These are phyloP conservation scores for Pythium rishiriense DNA, from an alignment of 352 stramenopile genomes.

Conservation along the genomic window DNA sequence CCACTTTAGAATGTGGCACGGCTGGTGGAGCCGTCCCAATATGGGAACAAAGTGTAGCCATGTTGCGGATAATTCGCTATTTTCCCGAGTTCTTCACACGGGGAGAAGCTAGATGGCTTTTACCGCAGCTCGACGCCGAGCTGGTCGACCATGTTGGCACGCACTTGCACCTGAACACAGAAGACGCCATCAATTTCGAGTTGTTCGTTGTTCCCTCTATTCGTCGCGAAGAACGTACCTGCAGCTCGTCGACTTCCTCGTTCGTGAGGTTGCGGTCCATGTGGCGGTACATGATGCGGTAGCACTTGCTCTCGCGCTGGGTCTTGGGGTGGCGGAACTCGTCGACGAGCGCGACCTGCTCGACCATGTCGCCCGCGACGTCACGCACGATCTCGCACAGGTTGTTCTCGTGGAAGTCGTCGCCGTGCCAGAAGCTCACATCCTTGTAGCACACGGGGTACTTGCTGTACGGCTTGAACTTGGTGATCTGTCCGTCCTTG, in stretches of 20 bases:
- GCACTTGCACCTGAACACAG: conserved; percentile 52
- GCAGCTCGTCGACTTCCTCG: conserved; percentile 97
- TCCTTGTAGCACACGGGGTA: conserved; percentile 99
- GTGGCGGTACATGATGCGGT: conserved; percentile 97
- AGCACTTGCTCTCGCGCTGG: conserved; percentile 95
- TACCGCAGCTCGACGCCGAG: conserved; percentile 92
- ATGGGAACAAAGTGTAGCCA: conserved; percentile 13
- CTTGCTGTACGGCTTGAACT: conserved; percentile 99
- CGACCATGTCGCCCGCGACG: conserved; percentile 97
- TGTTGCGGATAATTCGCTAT: background rate
- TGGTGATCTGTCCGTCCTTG: conserved; percentile 91
- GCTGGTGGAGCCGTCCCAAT: background rate
- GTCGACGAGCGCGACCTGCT: conserved; percentile 95
- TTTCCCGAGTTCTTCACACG: background rate
- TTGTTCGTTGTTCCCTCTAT: background rate
- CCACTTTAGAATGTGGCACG: conserved; percentile 7
- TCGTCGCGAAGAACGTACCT: conserved; percentile 58
- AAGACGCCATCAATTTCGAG: background rate
- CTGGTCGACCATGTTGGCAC: conserved; percentile 68
- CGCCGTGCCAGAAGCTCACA: conserved; percentile 96
- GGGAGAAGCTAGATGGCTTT: conserved; percentile 25
- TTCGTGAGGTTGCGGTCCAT: conserved; percentile 99
- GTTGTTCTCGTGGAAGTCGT: conserved; percentile 95
- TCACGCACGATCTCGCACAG: conserved; percentile 96
- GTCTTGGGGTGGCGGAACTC: conserved; percentile 98